Base-by-base conservation (phyloP, 768 basidiomycete species). In the Fistulinella prunicolor region DNA sequence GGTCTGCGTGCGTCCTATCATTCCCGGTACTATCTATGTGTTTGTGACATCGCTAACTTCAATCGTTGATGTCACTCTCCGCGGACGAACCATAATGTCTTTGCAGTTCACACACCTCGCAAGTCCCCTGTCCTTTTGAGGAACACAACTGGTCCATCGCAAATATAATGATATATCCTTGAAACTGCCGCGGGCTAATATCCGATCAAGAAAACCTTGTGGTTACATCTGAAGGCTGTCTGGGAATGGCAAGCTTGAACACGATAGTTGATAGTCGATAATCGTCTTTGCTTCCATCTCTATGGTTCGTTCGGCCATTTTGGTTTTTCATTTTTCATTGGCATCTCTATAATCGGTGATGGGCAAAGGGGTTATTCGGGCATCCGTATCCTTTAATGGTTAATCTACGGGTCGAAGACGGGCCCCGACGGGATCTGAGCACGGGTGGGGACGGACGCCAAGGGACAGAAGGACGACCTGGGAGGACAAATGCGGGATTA, bases 51-150 rank as follows among this genome's bases (percentile, higher is more conserved):
- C 24, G 38, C 40, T 34, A 23, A 45, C 28, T 29, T 13, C 28
- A 37, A 43, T 32, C 28, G 22, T 38, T 22, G 21, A 21, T n/a
- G 21, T 7, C 35, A 17, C 22, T 26, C 17, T 53, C 59, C 59
- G 60, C 56, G 60, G 60, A 58, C 47, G 21, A 51, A 42, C 37
- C 10, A 21, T 21, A 6, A 24, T 21, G 26, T 39, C 45, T 29
- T 16, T 21, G 35, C n/a, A 23, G 23, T 22, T 17, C 24, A 12
- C 26, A 28, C 26, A 28, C 13, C 4, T 14, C 9, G n/a, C 24
- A 42, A 14, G 16, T 37, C 28, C 41, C 45, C 38, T 34, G 35
- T 47, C 9, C 47, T 43, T 22, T 53, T 28, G 42, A 38, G 17
- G 32, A 16, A 47, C 32, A 35, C n/a, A 28, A 16, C 9, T 26